These are phyloP conservation scores for Microstegium vimineum DNA, from an alignment of 176 grass and related monocot genomes.

Conservation along the genomic window DNA sequence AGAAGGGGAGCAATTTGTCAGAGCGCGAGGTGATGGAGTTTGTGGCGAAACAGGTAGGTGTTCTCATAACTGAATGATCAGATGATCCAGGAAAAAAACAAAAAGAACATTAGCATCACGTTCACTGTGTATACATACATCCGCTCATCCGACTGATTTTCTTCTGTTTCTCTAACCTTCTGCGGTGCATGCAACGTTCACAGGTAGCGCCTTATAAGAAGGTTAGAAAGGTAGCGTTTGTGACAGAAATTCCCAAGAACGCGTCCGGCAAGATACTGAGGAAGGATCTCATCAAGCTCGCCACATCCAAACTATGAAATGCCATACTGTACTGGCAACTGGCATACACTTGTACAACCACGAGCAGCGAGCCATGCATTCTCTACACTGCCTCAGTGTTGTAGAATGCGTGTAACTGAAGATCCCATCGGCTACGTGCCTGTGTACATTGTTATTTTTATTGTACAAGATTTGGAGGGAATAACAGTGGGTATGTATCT, in stretches of 20 bases:
- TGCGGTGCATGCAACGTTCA: not conserved
- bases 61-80: not conserved
- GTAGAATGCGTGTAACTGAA: not conserved
- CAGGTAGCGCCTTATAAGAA: constrained; percentile 96
- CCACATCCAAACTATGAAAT: constrained; percentile 74
- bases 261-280: constrained; percentile 90
- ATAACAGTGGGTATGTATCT: no score
- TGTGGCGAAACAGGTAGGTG: constrained; percentile 63
- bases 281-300: constrained; percentile 92
- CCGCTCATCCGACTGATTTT: not conserved
- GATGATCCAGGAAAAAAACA: not conserved
- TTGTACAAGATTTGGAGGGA: not conserved
- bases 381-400: not conserved
- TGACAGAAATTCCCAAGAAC: constrained; percentile 78
- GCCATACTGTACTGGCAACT: not conserved
- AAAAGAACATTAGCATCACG: not conserved
- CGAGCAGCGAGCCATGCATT: not conserved
- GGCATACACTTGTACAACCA: not conserved
- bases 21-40: constrained; percentile 64
- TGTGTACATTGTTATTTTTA: not conserved
- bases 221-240: constrained; percentile 73
- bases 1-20: constrained; percentile 65
- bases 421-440: not conserved
- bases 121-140: not conserved
- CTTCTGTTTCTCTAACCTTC: constrained; percentile 5